Conservation (phyloP, 176 grass and related monocot genomes). For the Oryza meridionalis region DNA sequence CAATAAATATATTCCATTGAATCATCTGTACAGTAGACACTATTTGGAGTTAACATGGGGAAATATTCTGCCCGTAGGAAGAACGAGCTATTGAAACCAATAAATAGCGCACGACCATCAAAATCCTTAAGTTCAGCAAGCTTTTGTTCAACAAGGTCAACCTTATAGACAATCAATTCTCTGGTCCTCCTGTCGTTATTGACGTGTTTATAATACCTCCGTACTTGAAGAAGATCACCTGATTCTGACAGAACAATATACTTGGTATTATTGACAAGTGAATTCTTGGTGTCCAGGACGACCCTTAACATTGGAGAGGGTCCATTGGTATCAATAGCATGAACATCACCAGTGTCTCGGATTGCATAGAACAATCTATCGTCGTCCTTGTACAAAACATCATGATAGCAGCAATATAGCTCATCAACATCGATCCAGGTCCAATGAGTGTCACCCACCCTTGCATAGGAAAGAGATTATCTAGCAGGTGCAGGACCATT, state of each 20-base stretch:
- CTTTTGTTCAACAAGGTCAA: neutral
- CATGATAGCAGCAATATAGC: neutral
- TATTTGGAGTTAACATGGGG: neutral
- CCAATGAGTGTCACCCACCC: too few species aligned
- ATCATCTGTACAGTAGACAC: neutral
- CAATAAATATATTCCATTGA: neutral
- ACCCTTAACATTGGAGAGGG: neutral
- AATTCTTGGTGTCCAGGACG: neutral
- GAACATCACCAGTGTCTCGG: neutral
- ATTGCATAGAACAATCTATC: neutral
- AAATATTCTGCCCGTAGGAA: neutral
- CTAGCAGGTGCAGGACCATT: too few species aligned
- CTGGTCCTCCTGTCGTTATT: too few species aligned
- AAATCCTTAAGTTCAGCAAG: neutral
- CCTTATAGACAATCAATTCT: neutral
- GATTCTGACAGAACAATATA: neutral
- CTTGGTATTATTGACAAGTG: too few species aligned
- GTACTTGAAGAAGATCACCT: neutral
- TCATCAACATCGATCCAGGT: too few species aligned
- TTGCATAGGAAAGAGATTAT: too few species aligned
- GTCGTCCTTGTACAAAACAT: neutral
- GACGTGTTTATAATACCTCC: neutral
- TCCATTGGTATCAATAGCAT: neutral
- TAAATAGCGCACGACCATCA: neutral
- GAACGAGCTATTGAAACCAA: neutral